These are phyloP conservation scores for Acrodontium crateriforme DNA, from an alignment of 2,329 filamentous ascomycete genomes.

Conservation along the genomic window DNA sequence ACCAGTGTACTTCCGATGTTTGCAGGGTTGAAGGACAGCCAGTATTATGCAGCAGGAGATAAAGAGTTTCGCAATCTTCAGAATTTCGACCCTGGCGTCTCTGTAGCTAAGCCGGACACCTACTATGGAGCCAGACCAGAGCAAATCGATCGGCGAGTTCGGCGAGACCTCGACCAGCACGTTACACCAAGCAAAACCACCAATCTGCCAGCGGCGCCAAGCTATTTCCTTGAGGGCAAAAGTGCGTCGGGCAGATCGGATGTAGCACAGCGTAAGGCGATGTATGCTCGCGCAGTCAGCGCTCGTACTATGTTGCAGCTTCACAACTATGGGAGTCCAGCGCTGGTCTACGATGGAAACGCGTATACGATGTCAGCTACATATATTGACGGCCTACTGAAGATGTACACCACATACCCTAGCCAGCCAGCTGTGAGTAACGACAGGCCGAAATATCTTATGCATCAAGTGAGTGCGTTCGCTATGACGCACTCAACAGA, in stretches of 20 bases:
- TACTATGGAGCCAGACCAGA: slow-evolving; percentile 20
- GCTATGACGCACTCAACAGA: slow-evolving; percentile 8
- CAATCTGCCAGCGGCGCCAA: slow-evolving; percentile 22
- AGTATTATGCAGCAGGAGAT: slow-evolving; percentile 4
- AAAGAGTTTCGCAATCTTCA: slow-evolving; percentile 24
- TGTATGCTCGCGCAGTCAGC: slow-evolving; percentile 26
- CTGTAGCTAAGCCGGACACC: slow-evolving; percentile 19
- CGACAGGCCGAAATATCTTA: slow-evolving; percentile 11
- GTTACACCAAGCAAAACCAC: slow-evolving; percentile 23
- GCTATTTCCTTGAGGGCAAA: slow-evolving; percentile 18
- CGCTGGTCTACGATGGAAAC: slow-evolving; percentile 10
- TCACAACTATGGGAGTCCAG: slow-evolving; percentile 9
- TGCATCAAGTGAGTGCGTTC: slow-evolving; percentile 8
- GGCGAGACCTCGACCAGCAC: slow-evolving; percentile 12
- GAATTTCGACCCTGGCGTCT: slow-evolving; percentile 21
- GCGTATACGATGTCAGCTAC: slow-evolving; percentile 12
- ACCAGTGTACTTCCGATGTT: slow-evolving; percentile 8
- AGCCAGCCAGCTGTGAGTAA: slow-evolving; percentile 5
- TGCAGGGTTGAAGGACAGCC: slow-evolving; percentile 6
- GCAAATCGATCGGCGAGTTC: slow-evolving; percentile 15
- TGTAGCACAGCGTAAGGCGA: slow-evolving; percentile 14
- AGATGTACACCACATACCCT: slow-evolving; percentile 14
- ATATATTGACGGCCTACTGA: slow-evolving; percentile 9
- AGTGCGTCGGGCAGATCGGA: slow-evolving; percentile 8
- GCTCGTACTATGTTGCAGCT: slow-evolving; percentile 13